phyloP scores from a whole-genome alignment of 495 filamentous ascomycete species.

The Podospora comata region DNA sequence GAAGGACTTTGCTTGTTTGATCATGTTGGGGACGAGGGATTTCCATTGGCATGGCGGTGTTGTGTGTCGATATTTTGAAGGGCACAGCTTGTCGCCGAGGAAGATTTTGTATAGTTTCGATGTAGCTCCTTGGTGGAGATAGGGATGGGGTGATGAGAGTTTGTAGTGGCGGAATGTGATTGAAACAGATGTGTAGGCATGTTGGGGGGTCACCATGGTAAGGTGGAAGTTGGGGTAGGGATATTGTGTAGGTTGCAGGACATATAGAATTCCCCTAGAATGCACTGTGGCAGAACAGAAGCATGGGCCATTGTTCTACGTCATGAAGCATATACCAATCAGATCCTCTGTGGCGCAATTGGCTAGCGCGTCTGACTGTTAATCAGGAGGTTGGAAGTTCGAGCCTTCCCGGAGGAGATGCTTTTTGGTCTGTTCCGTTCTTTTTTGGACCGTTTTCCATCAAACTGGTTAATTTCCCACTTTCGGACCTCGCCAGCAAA shows the following conservation, averaged over 20 bases:
- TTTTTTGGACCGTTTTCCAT: not conserved
- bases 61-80: not conserved
- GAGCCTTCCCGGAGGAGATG: slow-evolving; percentile 17
- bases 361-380: slow-evolving; percentile 35
- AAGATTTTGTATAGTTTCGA: not conserved
- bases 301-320: too few relatives aligned
- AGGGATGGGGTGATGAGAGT: too few relatives aligned
- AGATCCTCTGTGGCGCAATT: slow-evolving; percentile 20
- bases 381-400: slow-evolving; percentile 29
- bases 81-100: not conserved
- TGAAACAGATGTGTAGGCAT: too few relatives aligned
- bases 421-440: not conserved
- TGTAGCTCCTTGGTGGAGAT: too few relatives aligned
- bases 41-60: not conserved
- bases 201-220: too few relatives aligned
- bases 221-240: too few relatives aligned
- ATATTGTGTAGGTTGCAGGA: too few relatives aligned
- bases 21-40: not conserved
- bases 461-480: not conserved
- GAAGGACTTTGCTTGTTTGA: not conserved
- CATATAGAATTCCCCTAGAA: too few relatives aligned
- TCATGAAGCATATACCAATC: not conserved
- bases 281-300: too few relatives aligned
- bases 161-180: too few relatives aligned
- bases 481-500: not conserved